A percentile compares a stretch with the other conserved stretches of the same genome.
These are phyloP conservation scores for Wickerhamia fluorescens DNA, from an alignment of 805 yeast genomes.

Conservation along the genomic window DNA sequence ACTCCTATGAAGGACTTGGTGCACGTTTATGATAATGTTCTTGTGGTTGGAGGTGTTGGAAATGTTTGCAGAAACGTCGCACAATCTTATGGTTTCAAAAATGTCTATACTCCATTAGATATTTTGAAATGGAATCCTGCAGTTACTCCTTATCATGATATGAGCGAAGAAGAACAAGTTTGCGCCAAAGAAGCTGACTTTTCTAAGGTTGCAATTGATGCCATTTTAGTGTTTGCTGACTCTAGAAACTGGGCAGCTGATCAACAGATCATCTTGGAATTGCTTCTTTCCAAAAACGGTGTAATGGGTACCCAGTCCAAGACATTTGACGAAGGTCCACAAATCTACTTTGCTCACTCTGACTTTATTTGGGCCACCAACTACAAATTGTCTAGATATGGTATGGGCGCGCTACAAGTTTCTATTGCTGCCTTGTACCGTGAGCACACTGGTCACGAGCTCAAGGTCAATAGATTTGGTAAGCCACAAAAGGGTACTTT, in stretches of 20 bases:
- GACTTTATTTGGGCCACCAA: constrained; percentile 94
- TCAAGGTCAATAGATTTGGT: constrained; percentile 78
- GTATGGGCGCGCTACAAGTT: constrained; percentile 92
- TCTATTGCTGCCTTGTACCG: constrained; percentile 78
- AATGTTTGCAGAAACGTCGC: constrained; percentile 82
- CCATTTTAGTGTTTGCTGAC: constrained; percentile 85
- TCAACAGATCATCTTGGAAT: constrained; percentile 80
- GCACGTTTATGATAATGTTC: constrained; percentile 57
- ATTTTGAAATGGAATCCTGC: constrained; percentile 82
- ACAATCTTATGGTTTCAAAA: constrained; percentile 72
- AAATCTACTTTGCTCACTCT: constrained; percentile 81
- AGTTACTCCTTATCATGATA: constrained; percentile 75
- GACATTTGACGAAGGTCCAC: constrained; percentile 71
- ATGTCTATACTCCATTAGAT: constrained; percentile 77
- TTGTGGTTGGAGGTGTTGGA: constrained; percentile 87
- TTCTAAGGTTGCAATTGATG: constrained; percentile 61
- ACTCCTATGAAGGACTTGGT: constrained; percentile 88
- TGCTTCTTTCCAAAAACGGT: constrained; percentile 70
- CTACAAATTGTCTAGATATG: constrained; percentile 73
- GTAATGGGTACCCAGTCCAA: constrained; percentile 76
- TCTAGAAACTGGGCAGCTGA: constrained; percentile 92
- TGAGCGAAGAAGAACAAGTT: constrained; percentile 62
- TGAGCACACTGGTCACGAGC: constrained; percentile 77
- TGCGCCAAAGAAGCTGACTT: constrained; percentile 58
- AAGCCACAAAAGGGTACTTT: constrained; percentile 88